phyloP scores from a whole-genome alignment of 2,329 filamentous ascomycete species.

The Penicillium hordei region DNA sequence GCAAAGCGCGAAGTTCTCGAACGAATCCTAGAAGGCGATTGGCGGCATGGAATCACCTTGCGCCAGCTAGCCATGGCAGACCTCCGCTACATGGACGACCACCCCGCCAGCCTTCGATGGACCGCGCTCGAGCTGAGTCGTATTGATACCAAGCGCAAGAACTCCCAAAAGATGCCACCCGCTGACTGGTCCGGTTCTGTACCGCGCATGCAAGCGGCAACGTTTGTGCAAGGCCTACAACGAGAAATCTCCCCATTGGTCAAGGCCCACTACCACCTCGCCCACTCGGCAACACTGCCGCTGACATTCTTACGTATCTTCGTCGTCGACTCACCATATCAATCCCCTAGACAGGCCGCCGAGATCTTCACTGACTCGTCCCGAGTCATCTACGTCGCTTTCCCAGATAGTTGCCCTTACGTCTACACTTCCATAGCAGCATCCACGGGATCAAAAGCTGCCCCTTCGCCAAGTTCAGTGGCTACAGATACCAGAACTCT shows the following conservation, averaged over 20 bases:
- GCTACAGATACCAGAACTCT: slow-evolving; percentile 61
- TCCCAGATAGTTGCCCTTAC: slow-evolving; percentile 75
- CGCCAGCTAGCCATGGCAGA: slow-evolving; percentile 58
- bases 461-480: slow-evolving; percentile 24
- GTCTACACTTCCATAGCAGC: slow-evolving; percentile 63
- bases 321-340: slow-evolving; percentile 78
- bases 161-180: slow-evolving; percentile 21
- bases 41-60: slow-evolving; percentile 56
- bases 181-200: slow-evolving; percentile 42
- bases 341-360: slow-evolving; percentile 47
- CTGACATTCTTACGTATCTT: slow-evolving; percentile 76
- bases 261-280: slow-evolving; percentile 80
- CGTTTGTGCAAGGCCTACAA: slow-evolving; percentile 75
- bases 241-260: slow-evolving; percentile 72
- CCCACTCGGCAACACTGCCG: slow-evolving; percentile 63
- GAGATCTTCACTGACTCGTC: slow-evolving; percentile 58
- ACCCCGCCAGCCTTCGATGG: slow-evolving; percentile 54
- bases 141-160: slow-evolving; percentile 20
- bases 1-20: slow-evolving; percentile 57
- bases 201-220: slow-evolving; percentile 76
- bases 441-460: slow-evolving; percentile 40
- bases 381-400: slow-evolving; percentile 74
- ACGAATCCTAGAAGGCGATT: slow-evolving; percentile 58
- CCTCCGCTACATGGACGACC: slow-evolving; percentile 54
- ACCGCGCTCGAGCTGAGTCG: slow-evolving; percentile 51